These are phyloP conservation scores for Brassica juncea DNA, from an alignment of 345 rosid genomes.

Conservation along the genomic window DNA sequence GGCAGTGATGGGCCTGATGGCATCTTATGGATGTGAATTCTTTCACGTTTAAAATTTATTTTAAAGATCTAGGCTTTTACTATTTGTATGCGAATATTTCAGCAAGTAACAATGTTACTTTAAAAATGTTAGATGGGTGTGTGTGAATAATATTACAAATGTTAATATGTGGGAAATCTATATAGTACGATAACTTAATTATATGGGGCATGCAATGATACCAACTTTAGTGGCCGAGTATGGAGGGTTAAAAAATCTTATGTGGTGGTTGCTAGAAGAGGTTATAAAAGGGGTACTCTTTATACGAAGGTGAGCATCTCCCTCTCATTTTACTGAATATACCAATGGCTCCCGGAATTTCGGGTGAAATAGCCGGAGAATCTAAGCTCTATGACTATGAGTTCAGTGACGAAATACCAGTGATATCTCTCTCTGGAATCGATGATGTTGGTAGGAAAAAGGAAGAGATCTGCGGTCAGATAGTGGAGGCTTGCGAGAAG, in stretches of 20 bases:
- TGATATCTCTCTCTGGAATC: conserved; percentile 72
- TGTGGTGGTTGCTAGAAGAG: neutral
- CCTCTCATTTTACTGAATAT: neutral
- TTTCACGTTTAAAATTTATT: too few relatives aligned
- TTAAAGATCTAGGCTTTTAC: neutral
- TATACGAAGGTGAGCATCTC: neutral
- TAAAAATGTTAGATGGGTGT: too few relatives aligned
- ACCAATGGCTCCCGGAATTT: neutral
- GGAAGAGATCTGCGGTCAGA: conserved; percentile 61
- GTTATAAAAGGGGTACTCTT: neutral
- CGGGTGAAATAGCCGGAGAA: neutral
- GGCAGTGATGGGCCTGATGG: too few relatives aligned
- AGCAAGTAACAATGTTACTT: too few relatives aligned
- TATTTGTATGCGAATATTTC: too few relatives aligned
- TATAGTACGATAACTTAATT: too few relatives aligned
- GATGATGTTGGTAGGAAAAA: conserved; percentile 56
- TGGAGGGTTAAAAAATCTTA: too few relatives aligned
- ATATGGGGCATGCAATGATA: too few relatives aligned
- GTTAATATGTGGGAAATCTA: too few relatives aligned
- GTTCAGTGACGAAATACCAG: conserved; percentile 76
- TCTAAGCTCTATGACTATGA: conserved; percentile 33
- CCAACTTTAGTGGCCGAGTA: too few relatives aligned
- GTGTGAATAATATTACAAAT: too few relatives aligned
- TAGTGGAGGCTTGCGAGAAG: conserved; percentile 84
- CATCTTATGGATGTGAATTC: too few relatives aligned